phyloP scores from a whole-genome alignment of 768 basidiomycete genomes.

The Phylloporus sp. region DNA sequence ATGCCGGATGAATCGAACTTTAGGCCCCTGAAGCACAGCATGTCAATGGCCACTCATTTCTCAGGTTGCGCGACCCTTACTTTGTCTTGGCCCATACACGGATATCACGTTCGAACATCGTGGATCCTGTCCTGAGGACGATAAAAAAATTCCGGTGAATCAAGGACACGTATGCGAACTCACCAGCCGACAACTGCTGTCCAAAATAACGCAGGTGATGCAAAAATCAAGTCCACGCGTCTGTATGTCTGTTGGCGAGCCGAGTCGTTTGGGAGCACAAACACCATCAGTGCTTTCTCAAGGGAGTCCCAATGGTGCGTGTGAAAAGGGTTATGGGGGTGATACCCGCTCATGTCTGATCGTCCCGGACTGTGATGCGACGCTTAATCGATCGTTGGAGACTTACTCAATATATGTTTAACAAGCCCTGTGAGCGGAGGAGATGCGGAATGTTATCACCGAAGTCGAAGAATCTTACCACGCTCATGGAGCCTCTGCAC shows the following conservation, averaged over 20 bases:
- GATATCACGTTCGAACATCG: conserved; percentile 86
- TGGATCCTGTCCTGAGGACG: conserved; percentile 71
- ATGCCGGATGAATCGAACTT: conserved; percentile 84
- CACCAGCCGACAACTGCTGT: conserved; percentile 88
- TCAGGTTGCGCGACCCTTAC: conserved; percentile 31
- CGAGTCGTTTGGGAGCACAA: conserved; percentile 50
- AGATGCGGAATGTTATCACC: neutral
- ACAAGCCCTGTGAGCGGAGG: conserved; percentile 50
- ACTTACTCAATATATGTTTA: conserved; percentile 80
- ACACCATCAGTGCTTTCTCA: conserved; percentile 82
- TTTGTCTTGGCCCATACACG: conserved; percentile 66
- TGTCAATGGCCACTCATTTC: neutral
- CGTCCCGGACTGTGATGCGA: conserved; percentile 6
- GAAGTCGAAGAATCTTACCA: conserved; percentile 39
- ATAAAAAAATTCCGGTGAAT: neutral
- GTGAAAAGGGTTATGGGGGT: conserved; percentile 48
- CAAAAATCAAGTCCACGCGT: conserved; percentile 82
- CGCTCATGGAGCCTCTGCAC: conserved; percentile 52
- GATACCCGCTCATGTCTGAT: conserved; percentile 60
- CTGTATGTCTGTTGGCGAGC: conserved; percentile 46
- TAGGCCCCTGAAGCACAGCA: conserved; percentile 48
- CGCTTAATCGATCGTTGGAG: neutral
- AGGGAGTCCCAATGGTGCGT: conserved; percentile 73
- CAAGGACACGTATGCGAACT: neutral
- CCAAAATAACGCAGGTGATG: conserved; percentile 75